phyloP scores from a whole-genome alignment of 2,329 filamentous ascomycete genomes.

The Ascochyta clinopodiicola region DNA sequence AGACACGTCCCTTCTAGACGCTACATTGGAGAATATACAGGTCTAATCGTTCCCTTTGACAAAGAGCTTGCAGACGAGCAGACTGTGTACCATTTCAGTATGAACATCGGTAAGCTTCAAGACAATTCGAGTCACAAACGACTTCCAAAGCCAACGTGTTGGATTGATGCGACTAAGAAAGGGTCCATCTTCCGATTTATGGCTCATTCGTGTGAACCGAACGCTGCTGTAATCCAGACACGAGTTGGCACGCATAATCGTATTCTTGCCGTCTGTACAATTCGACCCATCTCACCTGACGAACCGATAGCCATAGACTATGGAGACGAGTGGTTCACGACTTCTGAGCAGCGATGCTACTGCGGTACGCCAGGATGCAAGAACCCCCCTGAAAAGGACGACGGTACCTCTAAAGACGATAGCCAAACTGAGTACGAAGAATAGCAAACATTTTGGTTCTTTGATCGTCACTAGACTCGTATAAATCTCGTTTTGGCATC shows the following conservation, averaged over 20 bases:
- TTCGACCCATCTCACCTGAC: neutral
- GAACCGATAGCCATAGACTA: conserved; percentile 1
- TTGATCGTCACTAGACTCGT: no score
- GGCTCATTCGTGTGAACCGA: conserved; percentile 4
- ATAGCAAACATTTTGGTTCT: neutral
- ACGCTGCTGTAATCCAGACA: neutral
- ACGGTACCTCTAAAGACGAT: neutral
- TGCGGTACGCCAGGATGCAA: neutral
- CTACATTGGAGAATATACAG: conserved; percentile 3
- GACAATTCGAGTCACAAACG: neutral
- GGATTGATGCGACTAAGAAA: neutral
- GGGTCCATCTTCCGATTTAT: conserved; percentile 2
- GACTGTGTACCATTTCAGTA: neutral
- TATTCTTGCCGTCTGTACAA: neutral
- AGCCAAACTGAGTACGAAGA: neutral
- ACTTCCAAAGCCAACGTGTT: neutral
- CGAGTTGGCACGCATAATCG: neutral
- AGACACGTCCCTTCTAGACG: neutral
- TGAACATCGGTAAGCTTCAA: neutral
- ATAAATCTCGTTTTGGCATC: no score
- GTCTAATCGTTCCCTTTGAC: neutral
- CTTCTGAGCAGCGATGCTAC: neutral
- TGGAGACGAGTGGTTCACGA: neutral
- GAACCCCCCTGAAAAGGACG: neutral
- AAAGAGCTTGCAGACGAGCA: neutral